Conservation (phyloP, 1,284 basidiomycete species). For the Porodaedalea pini region DNA sequence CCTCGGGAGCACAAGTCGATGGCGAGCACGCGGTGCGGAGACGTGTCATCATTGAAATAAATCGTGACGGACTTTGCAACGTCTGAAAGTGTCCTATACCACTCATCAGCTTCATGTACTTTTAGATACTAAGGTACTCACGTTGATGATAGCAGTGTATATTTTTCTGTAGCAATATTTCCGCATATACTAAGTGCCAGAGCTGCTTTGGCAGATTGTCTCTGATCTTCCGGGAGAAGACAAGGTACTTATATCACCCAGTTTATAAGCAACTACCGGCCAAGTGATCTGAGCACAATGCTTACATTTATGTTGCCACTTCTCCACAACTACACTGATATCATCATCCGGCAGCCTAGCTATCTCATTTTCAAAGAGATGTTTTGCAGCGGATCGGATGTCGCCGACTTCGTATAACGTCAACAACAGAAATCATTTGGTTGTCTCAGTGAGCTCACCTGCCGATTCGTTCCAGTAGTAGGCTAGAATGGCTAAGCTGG, state of each 20-base stretch:
- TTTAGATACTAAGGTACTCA: constrained; percentile 32
- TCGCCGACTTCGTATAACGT: constrained; percentile 44
- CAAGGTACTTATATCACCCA: constrained; percentile 59
- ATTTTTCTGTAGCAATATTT: constrained; percentile 79
- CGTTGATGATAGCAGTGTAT: constrained; percentile 72
- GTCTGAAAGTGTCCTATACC: constrained; percentile 71
- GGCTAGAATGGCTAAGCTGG: constrained; percentile 71
- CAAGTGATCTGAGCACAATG: background rate
- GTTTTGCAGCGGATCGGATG: constrained; percentile 67
- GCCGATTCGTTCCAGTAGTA: constrained; percentile 71
- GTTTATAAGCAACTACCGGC: background rate
- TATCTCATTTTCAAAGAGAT: constrained; percentile 74
- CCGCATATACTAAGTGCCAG: constrained; percentile 79
- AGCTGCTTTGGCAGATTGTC: constrained; percentile 52
- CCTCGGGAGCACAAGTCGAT: constrained; percentile 89
- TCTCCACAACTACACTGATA: constrained; percentile 55
- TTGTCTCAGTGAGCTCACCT: constrained; percentile 41
- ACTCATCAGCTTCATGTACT: background rate
- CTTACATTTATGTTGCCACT: constrained; percentile 69
- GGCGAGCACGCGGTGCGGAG: constrained; percentile 66
- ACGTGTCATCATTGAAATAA: constrained; percentile 72
- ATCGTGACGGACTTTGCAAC: constrained; percentile 78
- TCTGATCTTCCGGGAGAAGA: constrained; percentile 52
- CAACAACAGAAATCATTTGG: constrained; percentile 9
- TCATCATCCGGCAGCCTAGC: constrained; percentile 65